These are phyloP conservation scores for Lindgomyces ingoldianus DNA, from an alignment of 495 filamentous ascomycete genomes.

Conservation along the genomic window DNA sequence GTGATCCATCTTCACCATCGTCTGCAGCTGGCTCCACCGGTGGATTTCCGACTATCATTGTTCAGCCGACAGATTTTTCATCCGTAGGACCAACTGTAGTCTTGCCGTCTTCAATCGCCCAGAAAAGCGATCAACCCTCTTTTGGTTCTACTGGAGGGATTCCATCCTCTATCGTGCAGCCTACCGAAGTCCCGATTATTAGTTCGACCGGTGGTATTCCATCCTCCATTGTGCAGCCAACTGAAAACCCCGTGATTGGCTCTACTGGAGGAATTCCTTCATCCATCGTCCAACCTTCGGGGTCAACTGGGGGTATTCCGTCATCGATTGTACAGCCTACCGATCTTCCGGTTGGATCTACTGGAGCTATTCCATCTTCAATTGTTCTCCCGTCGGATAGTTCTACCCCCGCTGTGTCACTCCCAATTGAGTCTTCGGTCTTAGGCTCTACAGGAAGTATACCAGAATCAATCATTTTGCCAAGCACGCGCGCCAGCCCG, in stretches of 20 bases:
- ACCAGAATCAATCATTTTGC: not conserved
- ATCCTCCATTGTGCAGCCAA: slow-evolving; percentile 22
- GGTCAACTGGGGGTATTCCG: slow-evolving; percentile 1
- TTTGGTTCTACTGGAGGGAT: slow-evolving; percentile 16
- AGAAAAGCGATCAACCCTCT: not conserved
- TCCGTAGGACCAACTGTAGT: not conserved
- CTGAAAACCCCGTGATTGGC: not conserved
- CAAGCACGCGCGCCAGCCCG: not conserved
- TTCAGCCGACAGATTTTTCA: not conserved
- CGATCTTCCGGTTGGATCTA: not conserved
- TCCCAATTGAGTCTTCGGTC: not conserved
- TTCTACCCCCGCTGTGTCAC: too few relatives aligned
- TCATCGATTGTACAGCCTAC: slow-evolving; percentile 9
- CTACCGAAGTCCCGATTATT: not conserved
- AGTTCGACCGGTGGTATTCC: slow-evolving; percentile 1
- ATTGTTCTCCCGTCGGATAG: not conserved
- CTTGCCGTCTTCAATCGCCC: not conserved
- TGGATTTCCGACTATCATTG: not conserved
- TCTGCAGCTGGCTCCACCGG: not conserved
- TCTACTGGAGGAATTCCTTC: slow-evolving; percentile 7
- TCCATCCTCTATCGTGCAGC: not conserved
- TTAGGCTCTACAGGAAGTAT: not conserved
- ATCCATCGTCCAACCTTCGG: not conserved
- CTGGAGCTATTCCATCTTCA: not conserved
- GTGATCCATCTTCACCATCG: not conserved